A percentile compares a stretch with the other conserved stretches of the same genome.
These are phyloP conservation scores for Talaromyces liani DNA, from an alignment of 495 filamentous ascomycete genomes.

Conservation along the genomic window DNA sequence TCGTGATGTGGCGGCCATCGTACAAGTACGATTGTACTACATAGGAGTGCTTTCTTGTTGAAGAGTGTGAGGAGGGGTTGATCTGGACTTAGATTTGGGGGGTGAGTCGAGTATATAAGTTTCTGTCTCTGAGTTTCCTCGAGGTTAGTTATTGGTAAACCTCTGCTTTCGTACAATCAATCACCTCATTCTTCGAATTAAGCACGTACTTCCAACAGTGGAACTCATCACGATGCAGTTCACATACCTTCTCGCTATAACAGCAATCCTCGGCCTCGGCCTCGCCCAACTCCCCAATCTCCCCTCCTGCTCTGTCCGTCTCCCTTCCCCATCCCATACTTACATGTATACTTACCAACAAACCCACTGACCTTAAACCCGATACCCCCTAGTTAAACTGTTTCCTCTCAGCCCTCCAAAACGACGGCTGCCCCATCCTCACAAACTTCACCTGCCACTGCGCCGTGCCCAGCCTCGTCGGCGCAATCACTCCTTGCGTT, in stretches of 20 bases:
- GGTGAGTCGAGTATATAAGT: not conserved
- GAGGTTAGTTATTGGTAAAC: too few relatives aligned
- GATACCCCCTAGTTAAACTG: slow-evolving; percentile 35
- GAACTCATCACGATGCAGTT: slow-evolving; percentile 32
- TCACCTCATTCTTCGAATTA: not conserved
- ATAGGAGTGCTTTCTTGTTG: not conserved
- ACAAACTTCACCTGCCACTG: slow-evolving; percentile 47
- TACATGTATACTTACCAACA: not conserved
- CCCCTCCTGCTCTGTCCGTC: slow-evolving; percentile 37
- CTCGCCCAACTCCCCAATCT: slow-evolving; percentile 33
- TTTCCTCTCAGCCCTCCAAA: slow-evolving; percentile 30
- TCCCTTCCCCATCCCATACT: not conserved
- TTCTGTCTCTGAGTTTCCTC: too few relatives aligned
- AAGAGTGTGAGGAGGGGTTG: not conserved
- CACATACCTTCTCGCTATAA: slow-evolving; percentile 21
- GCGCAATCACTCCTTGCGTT: slow-evolving; percentile 36
- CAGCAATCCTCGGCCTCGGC: slow-evolving; percentile 26
- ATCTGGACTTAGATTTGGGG: too few relatives aligned
- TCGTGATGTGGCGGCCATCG: not conserved
- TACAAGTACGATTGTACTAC: not conserved
- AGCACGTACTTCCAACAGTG: not conserved
- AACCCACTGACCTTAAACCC: not conserved
- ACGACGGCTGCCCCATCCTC: slow-evolving; percentile 35
- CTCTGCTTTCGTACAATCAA: too few relatives aligned
- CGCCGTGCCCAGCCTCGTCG: slow-evolving; percentile 33